Conservation (phyloP, 2,329 filamentous ascomycete species). For the Ophiocordyceps camponoti-floridani region DNA sequence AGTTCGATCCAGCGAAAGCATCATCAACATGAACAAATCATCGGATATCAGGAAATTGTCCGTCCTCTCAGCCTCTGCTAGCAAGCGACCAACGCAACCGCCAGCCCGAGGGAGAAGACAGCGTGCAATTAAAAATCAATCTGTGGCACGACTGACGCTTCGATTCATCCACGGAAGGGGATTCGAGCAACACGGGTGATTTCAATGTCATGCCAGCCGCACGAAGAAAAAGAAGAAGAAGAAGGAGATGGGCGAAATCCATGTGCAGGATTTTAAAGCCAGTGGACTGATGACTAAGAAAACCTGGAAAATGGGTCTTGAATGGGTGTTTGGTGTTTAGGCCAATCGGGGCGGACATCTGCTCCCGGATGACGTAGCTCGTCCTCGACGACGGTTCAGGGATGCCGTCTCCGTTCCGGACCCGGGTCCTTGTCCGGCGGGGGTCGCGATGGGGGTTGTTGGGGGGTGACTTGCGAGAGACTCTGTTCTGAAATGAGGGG, state of each 20-base stretch:
- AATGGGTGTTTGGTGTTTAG: not conserved
- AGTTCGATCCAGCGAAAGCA: no score
- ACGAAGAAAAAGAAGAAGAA: conserved; percentile 49
- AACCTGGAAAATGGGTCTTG: not conserved
- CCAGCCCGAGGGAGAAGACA: conserved; percentile 30
- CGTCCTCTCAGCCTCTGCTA: conserved; percentile 19
- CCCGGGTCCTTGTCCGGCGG: no score
- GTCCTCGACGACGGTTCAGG: no score
- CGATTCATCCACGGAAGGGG: conserved; percentile 33
- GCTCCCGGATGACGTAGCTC: not conserved
- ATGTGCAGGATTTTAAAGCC: conserved; percentile 13
- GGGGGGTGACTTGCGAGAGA: no score
- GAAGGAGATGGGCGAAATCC: conserved; percentile 23
- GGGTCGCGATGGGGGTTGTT: no score
- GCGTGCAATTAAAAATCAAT: conserved; percentile 62
- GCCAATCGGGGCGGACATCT: not conserved
- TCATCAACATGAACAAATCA: no score
- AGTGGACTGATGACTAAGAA: not conserved
- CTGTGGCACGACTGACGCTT: conserved; percentile 70
- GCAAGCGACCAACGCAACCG: conserved; percentile 11
- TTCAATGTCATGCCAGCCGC: conserved; percentile 58
- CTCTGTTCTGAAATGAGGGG: no score
- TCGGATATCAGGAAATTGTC: conserved; percentile 14
- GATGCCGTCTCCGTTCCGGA: no score
- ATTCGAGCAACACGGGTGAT: conserved; percentile 69